Conservation (phyloP, 495 filamentous ascomycete species). For the Barbatosphaeria neglecta region DNA sequence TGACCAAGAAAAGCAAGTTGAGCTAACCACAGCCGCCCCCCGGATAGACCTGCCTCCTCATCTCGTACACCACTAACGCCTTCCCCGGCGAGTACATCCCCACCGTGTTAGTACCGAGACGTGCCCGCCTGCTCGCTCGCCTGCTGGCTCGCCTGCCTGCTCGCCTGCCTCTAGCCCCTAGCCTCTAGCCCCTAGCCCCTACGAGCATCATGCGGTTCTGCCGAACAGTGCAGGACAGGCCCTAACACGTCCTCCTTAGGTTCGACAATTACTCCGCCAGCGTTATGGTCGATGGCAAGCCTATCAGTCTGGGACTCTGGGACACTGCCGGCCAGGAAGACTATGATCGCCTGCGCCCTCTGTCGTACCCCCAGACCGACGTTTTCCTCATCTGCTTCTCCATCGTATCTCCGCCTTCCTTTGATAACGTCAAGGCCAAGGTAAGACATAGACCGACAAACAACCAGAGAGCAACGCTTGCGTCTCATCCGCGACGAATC, state of each 20-base stretch:
- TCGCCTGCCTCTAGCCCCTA: too few species aligned
- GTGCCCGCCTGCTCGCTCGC: too few species aligned
- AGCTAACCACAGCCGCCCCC: conserved; percentile 14
- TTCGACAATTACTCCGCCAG: conserved; percentile 99
- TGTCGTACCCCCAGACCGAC: conserved; percentile 96
- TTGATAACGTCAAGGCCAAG: conserved; percentile 96
- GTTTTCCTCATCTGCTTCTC: conserved; percentile 99
- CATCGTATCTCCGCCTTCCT: conserved; percentile 91
- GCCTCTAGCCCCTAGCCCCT: too few species aligned
- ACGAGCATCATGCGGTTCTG: too few species aligned
- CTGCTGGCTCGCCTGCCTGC: too few species aligned
- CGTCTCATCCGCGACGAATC: not conserved
- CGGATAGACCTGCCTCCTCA: conserved; percentile 90
- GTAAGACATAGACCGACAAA: conserved; percentile 44
- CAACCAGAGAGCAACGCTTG: too few species aligned
- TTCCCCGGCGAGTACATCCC: conserved; percentile 99
- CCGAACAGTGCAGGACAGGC: too few species aligned
- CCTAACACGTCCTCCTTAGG: conserved; percentile 38
- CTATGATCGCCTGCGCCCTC: conserved; percentile 88
- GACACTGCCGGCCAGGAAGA: conserved; percentile 99
- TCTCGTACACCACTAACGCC: conserved; percentile 98
- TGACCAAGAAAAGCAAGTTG: conserved; percentile 3
- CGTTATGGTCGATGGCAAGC: conserved; percentile 96
- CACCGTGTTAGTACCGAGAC: conserved; percentile 95
- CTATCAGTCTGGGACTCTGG: conserved; percentile 93